Evolutionary conservation across 768 basidiomycete species (phyloP), one percentile per base, ranked within the genome.

Genomic region (Hemileccinum rubropunctum): DNA sequence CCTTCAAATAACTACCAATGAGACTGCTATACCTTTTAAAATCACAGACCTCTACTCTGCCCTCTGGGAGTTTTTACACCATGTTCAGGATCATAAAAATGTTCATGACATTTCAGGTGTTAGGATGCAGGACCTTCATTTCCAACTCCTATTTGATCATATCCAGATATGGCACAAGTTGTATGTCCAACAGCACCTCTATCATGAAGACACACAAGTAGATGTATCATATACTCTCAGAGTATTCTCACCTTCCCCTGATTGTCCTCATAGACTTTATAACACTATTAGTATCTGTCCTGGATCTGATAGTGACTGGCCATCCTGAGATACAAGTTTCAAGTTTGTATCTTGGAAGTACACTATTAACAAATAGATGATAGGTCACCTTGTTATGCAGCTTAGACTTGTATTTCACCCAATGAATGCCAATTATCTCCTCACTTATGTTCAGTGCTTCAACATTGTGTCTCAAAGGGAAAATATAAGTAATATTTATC

Each of bases 361-460:
- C 10, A 10, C 5, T 35, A 35, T 35, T n/a, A n/a, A n/a, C n/a
- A n/a, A n/a, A 35, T n/a, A 5, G 10, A 35, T 35, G 34, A n/a
- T 35, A 35, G 34, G 34, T n/a, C 53, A 60, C 33, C 50, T 40
- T 21, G 34, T 58, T 20, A 47, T 57, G n/a, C 57, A 58, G 37
- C 45, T 60, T 10, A 39, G 50, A 4, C 37, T 62, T 8, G 54
- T 60, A 14, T 53, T 62, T 43, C 35, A 37, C n/a, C 14, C 20
- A 17, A 34, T 20, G n/a, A 14, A 21, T 5, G 10, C 28, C 8
- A 28, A 56, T 5, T n/a, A 20, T n/a, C 27, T 39, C 12, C 64
- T 59, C 42, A 42, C 67, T 15, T 71, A 71, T 42, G 51, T 61
- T n/a, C 57, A 63, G 33, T 48, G 56, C 5, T 66, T 62, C 23